A percentile compares a stretch with the other conserved stretches of the same genome.
Conservation (phyloP, 768 basidiomycete genomes). For the Scleroderma citrinum region DNA sequence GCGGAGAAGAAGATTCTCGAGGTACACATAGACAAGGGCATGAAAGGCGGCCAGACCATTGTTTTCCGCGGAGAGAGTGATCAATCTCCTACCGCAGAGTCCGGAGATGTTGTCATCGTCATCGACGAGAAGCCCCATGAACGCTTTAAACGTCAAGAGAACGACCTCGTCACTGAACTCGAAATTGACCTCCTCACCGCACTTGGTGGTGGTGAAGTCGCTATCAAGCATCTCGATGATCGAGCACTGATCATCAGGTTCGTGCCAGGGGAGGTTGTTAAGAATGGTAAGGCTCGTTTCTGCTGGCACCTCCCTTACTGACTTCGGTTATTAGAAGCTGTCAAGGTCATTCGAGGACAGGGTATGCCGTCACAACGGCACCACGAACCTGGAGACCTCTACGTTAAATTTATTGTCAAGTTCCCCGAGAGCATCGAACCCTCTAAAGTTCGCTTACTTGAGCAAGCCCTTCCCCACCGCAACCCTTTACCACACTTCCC, state of each 20-base stretch:
- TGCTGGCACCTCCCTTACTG: background rate
- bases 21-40: conserved; percentile 97
- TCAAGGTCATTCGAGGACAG: conserved; percentile 90
- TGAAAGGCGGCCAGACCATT: conserved; percentile 91
- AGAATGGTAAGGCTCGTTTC: conserved; percentile 66
- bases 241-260: conserved; percentile 80
- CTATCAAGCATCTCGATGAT: conserved; percentile 91
- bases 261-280: conserved; percentile 84
- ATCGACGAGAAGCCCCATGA: conserved; percentile 92
- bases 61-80: conserved; percentile 88
- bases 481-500: conserved; percentile 57
- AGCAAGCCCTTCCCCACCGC: conserved; percentile 81
- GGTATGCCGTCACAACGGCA: conserved; percentile 99
- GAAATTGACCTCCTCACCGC: conserved; percentile 93
- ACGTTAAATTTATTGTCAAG: conserved; percentile 75
- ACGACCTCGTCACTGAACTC: conserved; percentile 80
- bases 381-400: conserved; percentile 94
- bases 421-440: conserved; percentile 84
- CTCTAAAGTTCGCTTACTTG: conserved; percentile 62
- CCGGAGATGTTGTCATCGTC: conserved; percentile 93
- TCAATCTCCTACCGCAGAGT: conserved; percentile 80
- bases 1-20: conserved; percentile 96
- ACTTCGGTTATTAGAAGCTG: conserved; percentile 49
- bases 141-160: conserved; percentile 81
- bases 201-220: conserved; percentile 84